Evolutionary conservation across 1,284 basidiomycete genomes (phyloP), one percentile per base, ranked within the genome.

Genomic region (Puccinia brachypodii): DNA sequence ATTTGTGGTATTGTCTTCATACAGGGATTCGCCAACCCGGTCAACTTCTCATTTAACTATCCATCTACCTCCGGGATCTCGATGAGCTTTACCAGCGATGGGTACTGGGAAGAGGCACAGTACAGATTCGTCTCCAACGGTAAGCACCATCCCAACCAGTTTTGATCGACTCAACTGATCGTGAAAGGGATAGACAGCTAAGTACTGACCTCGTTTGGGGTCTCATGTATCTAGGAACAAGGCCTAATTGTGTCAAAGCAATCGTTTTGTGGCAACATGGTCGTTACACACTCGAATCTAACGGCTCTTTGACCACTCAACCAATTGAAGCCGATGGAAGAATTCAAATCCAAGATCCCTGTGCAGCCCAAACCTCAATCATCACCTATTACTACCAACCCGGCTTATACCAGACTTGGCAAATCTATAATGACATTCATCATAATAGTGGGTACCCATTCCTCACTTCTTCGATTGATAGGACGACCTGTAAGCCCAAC

Each of bases 191-290:
- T 31, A 47, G 14, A 38, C 38, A 19, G 6, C 7, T 38, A n/a
- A 38, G 1, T 53, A 33, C n/a, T 42, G 53, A 62, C 38, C 22
- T 31, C 42, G 7, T 40, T 64, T n/a, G 9, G 6, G 19, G 28
- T 47, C 19, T 50, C 13, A 25, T 76, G 44, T 42, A 53, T 33
- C 11, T 74, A 81, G 71, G 83, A 8, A 58, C 81, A 14, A 83
- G 84, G 42, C 86, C 85, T 3, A 82, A 84, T 25, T 87, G 86
- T 82, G 84, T 85, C 33, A 83, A 82, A 44, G 83, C 83, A 8
- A 83, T 85, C 60, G 83, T 87, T 31, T 83, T 86, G 66, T 87
- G 85, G 85, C 86, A 87, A 81, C 86, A 87, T 77, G 86, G 86
- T 58, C 84, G 82, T 78, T 86, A 85, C 82, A 81, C 83, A 3